Evolutionary conservation across 805 yeast species (phyloP).

Genomic region (Suhomyces prunicola): DNA sequence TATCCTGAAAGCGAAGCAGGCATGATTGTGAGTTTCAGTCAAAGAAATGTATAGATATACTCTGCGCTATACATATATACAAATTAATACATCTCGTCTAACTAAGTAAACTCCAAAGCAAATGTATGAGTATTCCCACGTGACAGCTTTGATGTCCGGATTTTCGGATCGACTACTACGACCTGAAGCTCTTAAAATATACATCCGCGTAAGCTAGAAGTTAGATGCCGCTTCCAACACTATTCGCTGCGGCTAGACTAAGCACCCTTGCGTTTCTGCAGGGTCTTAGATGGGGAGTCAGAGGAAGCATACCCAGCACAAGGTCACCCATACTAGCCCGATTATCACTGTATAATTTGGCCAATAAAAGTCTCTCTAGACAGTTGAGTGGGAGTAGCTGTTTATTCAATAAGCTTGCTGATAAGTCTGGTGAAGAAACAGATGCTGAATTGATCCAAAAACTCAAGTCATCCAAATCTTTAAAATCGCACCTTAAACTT

Average conservation of each 20-base stretch:
- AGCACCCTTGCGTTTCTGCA: neutral
- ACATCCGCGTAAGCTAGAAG: neutral
- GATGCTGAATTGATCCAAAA: constrained; percentile 1
- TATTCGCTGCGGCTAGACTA: neutral
- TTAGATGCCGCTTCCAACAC: neutral
- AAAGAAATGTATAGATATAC: constrained; percentile 33
- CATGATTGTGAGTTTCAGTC: constrained; percentile 73
- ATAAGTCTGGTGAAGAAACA: neutral
- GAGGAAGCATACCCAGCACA: neutral
- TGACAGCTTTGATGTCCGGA: neutral
- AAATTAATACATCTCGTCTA: neutral
- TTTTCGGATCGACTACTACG: neutral
- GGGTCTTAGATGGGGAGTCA: neutral
- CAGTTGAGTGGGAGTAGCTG: neutral
- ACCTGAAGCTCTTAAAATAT: neutral
- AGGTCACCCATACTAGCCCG: neutral
- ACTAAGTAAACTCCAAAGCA: neutral
- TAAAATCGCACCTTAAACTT: constrained; percentile 28
- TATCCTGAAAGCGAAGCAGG: constrained; percentile 73
- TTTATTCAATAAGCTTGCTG: neutral
- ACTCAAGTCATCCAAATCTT: constrained; percentile 11
- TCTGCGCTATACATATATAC: neutral
- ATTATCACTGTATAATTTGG: neutral
- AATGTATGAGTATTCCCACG: neutral
- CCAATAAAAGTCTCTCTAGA: neutral